These are phyloP conservation scores for Tripterygium wilfordii DNA, from an alignment of 177 flowering plant genomes.

Conservation along the genomic window DNA sequence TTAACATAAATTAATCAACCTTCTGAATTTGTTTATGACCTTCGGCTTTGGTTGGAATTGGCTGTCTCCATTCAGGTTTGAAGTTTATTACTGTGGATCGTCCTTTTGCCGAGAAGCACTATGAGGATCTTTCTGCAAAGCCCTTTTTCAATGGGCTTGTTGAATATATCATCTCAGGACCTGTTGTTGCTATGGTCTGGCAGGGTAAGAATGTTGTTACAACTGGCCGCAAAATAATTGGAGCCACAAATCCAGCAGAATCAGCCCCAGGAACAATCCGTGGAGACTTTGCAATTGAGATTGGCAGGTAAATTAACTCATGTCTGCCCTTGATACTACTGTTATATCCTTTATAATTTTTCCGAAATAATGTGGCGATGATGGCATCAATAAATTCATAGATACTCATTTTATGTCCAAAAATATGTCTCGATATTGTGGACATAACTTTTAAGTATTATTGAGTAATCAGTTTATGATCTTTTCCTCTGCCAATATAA, in stretches of 20 bases:
- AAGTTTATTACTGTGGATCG: constrained; percentile 75
- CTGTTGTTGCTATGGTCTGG: constrained; percentile 99
- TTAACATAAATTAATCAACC: too few species aligned
- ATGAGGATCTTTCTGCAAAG: constrained; percentile 76
- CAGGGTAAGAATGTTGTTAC: constrained; percentile 83
- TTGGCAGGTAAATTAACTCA: constrained; percentile 80
- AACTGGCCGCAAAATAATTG: constrained; percentile 91
- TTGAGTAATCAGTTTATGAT: too few species aligned
- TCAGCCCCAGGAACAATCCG: constrained; percentile 98
- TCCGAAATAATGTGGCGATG: too few species aligned
- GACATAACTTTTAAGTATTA: too few species aligned
- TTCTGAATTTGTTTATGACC: neutral
- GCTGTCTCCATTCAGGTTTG: constrained; percentile 44
- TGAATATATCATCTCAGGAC: constrained; percentile 94
- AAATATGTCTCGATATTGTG: too few species aligned
- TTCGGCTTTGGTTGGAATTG: neutral
- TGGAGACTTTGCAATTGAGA: constrained; percentile 90
- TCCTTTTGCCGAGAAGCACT: constrained; percentile 91
- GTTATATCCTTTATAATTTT: too few species aligned
- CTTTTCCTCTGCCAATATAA: too few species aligned
- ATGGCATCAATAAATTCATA: too few species aligned
- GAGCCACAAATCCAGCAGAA: constrained; percentile 89
- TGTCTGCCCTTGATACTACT: too few species aligned
- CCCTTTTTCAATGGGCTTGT: constrained; percentile 84
- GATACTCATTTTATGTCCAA: too few species aligned